Evolutionary conservation across 768 basidiomycete genomes (phyloP).

Genomic region (Amanita brunnescens): DNA sequence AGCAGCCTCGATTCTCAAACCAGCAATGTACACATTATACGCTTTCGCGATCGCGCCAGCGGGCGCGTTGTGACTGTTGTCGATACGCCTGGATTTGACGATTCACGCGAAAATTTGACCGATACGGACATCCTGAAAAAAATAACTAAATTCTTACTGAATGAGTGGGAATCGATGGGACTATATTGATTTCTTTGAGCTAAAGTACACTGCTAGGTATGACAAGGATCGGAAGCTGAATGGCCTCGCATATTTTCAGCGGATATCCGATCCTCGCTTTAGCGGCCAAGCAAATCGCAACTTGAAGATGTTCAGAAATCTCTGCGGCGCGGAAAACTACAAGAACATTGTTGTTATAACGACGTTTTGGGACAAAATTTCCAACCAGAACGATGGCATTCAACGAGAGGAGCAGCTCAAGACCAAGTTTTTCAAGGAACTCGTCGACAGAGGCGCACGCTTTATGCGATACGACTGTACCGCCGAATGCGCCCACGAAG

Average conservation of each 20-base stretch:
- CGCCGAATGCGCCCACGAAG: slow-evolving; percentile 19
- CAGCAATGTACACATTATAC: not conserved
- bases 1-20: not conserved
- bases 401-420: slow-evolving; percentile 29
- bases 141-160: slow-evolving; percentile 17
- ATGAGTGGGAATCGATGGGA: not conserved
- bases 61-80: slow-evolving; percentile 14
- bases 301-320: slow-evolving; percentile 34
- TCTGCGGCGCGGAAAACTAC: slow-evolving; percentile 35
- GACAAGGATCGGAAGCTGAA: no score
- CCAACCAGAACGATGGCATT: slow-evolving; percentile 19
- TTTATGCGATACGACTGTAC: slow-evolving; percentile 28
- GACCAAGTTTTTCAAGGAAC: slow-evolving; percentile 31
- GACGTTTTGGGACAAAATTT: slow-evolving; percentile 34
- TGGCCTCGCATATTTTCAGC: slow-evolving; percentile 33
- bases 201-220: slow-evolving; percentile 5
- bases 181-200: not conserved
- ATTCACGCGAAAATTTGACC: slow-evolving; percentile 17
- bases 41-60: slow-evolving; percentile 10
- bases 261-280: slow-evolving; percentile 28
- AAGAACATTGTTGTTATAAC: slow-evolving; percentile 38
- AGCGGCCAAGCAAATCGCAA: slow-evolving; percentile 29
- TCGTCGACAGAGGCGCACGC: slow-evolving; percentile 29
- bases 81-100: no score
- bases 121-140: slow-evolving; percentile 29